Conservation (phyloP, 164 flowering plant genomes). For the Vitis labrusca region DNA sequence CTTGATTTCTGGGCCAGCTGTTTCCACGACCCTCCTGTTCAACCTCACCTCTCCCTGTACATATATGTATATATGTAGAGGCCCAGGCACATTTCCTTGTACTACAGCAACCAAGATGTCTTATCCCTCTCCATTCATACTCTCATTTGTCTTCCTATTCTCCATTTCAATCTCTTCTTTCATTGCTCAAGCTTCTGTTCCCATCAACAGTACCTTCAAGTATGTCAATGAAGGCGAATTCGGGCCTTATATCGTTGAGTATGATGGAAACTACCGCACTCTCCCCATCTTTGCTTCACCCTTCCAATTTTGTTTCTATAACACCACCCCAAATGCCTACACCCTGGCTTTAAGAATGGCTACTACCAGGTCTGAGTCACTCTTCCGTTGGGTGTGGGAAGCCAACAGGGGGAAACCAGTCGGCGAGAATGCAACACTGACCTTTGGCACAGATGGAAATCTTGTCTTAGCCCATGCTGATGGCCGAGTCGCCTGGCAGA, state of each 20-base stretch:
- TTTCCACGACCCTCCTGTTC: no score
- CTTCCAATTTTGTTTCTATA: constrained; percentile 43
- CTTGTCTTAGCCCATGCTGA: constrained; percentile 47
- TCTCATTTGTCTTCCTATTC: constrained; percentile 12
- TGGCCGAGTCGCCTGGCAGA: constrained; percentile 55
- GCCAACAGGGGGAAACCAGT: constrained; percentile 57
- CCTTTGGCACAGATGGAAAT: constrained; percentile 45
- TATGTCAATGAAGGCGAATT: constrained; percentile 44
- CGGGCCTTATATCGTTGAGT: constrained; percentile 39
- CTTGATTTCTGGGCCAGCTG: no score
- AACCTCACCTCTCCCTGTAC: background rate
- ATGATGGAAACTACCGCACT: constrained; percentile 33
- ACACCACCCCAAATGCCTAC: constrained; percentile 49
- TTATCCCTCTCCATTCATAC: background rate
- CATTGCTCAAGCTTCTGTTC: constrained; percentile 39
- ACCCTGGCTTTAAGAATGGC: constrained; percentile 47
- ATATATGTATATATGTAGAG: background rate
- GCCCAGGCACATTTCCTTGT: background rate
- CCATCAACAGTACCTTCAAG: constrained; percentile 37
- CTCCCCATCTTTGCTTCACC: constrained; percentile 21
- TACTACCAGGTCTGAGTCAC: constrained; percentile 15
- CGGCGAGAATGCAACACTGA: constrained; percentile 40
- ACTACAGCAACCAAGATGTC: background rate
- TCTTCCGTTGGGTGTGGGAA: constrained; percentile 55
- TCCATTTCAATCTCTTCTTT: constrained; percentile 7